Conservation (phyloP, 768 basidiomycete species). For the Serpula lacrymans region DNA sequence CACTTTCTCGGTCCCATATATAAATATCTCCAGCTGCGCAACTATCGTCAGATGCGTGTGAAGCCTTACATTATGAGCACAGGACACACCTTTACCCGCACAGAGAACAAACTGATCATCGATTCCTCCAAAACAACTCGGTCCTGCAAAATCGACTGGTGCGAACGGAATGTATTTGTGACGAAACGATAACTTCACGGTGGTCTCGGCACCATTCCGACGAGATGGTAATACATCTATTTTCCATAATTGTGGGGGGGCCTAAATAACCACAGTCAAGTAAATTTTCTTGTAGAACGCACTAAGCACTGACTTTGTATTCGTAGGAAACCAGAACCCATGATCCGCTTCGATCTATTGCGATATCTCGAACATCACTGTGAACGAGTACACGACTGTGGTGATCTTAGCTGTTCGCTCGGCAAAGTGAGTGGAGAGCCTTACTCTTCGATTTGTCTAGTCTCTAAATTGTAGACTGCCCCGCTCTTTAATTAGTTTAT, state of each 20-base stretch:
- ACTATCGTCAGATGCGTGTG: too few relatives aligned
- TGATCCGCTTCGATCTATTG: constrained; percentile 53
- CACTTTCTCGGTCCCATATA: constrained; percentile 75
- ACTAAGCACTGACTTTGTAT: constrained; percentile 46
- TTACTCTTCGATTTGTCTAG: constrained; percentile 61
- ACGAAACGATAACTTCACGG: constrained; percentile 33
- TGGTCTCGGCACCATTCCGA: constrained; percentile 22
- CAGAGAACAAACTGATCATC: constrained; percentile 68
- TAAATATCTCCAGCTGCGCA: constrained; percentile 65
- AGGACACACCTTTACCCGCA: constrained; percentile 56
- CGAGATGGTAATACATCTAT: constrained; percentile 52
- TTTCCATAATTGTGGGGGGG: constrained; percentile 65
- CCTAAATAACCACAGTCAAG: constrained; percentile 37
- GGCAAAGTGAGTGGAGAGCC: too few relatives aligned
- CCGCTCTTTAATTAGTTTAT: background rate
- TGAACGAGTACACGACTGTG: constrained; percentile 66
- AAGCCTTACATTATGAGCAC: too few relatives aligned
- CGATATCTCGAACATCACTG: constrained; percentile 68
- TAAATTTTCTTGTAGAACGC: too few relatives aligned
- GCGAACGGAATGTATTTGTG: constrained; percentile 68
- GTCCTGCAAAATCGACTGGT: constrained; percentile 63
- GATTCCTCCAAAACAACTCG: constrained; percentile 69
- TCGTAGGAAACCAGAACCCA: constrained; percentile 69
- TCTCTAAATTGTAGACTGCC: constrained; percentile 62
- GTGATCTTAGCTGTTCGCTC: too few relatives aligned